Percentiles rank a stretch among this genome's conserved stretches.
Conservation (phyloP, 2,329 filamentous ascomycete genomes). For the Basipetospora chlamydospora region DNA sequence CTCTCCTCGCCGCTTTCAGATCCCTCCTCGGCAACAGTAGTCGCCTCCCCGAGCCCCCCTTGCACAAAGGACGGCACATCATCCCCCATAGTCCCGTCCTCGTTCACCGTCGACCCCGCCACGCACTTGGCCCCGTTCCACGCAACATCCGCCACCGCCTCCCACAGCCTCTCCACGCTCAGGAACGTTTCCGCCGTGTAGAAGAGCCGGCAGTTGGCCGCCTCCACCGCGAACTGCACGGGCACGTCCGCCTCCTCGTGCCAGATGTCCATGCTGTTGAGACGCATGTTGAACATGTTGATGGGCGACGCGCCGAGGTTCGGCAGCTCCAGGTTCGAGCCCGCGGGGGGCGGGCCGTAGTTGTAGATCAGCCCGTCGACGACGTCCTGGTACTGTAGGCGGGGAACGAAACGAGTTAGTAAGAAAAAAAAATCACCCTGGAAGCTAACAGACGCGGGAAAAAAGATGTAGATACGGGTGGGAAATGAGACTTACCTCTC, state of each 20-base stretch:
- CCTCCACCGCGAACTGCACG: slow-evolving; percentile 45
- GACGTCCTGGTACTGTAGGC: too few species aligned
- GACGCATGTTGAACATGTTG: too few species aligned
- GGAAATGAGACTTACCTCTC: too few species aligned
- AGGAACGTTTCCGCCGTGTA: slow-evolving; percentile 39
- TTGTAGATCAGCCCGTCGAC: too few species aligned
- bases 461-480: too few species aligned
- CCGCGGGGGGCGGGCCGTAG: too few species aligned
- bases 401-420: too few species aligned
- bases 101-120: slow-evolving; percentile 12
- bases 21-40: too few species aligned
- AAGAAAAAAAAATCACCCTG: too few species aligned
- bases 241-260: slow-evolving; percentile 18
- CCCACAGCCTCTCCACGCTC: slow-evolving; percentile 37
- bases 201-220: slow-evolving; percentile 46
- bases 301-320: too few species aligned
- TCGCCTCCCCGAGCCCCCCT: neutral
- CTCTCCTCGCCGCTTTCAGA: neutral
- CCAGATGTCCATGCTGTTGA: neutral
- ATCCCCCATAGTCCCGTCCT: neutral
- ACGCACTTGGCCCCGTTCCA: slow-evolving; percentile 26
- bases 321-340: too few species aligned
- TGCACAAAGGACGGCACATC: neutral
- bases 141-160: slow-evolving; percentile 22
- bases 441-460: too few species aligned